Evolutionary conservation across 441 rosid species (phyloP), one percentile per base, ranked within the genome.

Genomic region (Viola pubescens): DNA sequence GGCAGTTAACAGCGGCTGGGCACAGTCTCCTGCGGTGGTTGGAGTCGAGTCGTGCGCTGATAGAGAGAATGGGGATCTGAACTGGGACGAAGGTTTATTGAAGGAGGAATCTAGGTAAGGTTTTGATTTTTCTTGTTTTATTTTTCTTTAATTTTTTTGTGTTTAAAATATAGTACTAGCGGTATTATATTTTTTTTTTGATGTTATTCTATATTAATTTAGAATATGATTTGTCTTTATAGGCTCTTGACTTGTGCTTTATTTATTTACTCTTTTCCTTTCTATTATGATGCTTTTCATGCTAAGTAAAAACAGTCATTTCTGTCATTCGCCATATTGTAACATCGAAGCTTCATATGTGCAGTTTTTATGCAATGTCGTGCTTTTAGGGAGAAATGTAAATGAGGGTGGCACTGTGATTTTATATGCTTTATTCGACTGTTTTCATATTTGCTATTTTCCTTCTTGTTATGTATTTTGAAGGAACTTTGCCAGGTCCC

Each of bases 51-150:
- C 65, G 62, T 57, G 8, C 57, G 14, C 56, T 5, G 54, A n/a
- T 4, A 62, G 34, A 42, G 54, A 19, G 52, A 48, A 45, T 61
- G 48, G 34, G 13, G 43, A 37, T 38, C 73, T 38, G 48, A 11
- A 47, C 47, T 6, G 47, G 8, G 62, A 43, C 3, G 61, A 46
- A 48, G 59, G 63, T 39, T 50, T n/a, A 19, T 42, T 60, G 52
- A 67, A 54, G 16, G 64, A 45, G 42, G 68, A 57, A 37, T 70
- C 67, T 39, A 70, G 81, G 76, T 74, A 56, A 12, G 54, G 16
- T 11, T 7, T 34, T 12, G 3, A 39, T 37, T 8, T 39, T 4
- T 5, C 37, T 7, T 0, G 34, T 26, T 26, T 55, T 39, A 46
- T 46, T 46, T 46, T 9, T 46, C 12, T 7, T 9, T 46, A 7